A percentile compares a stretch with the other conserved stretches of the same genome.
phyloP scores from a whole-genome alignment of 768 basidiomycete species.

The Lentinula aciculospora region DNA sequence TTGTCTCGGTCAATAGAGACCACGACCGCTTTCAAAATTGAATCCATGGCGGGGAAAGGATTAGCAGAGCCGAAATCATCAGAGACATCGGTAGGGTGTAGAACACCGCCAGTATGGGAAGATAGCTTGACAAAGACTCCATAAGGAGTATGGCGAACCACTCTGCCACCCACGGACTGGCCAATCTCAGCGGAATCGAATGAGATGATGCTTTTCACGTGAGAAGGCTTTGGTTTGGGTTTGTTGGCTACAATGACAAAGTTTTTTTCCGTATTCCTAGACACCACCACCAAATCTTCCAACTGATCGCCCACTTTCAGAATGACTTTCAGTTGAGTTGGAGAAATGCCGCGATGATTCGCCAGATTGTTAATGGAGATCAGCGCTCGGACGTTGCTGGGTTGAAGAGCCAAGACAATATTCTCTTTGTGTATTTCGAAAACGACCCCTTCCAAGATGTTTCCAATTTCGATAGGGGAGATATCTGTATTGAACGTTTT shows the following conservation, averaged over 20 bases:
- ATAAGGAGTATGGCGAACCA: slow-evolving; percentile 63
- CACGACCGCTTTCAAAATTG: slow-evolving; percentile 67
- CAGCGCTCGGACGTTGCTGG: slow-evolving; percentile 67
- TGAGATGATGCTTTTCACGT: slow-evolving; percentile 47
- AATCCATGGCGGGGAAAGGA: slow-evolving; percentile 56
- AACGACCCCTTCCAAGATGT: slow-evolving; percentile 65
- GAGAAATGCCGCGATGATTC: slow-evolving; percentile 62
- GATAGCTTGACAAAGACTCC: slow-evolving; percentile 79
- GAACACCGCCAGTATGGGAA: slow-evolving; percentile 60
- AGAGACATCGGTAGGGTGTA: slow-evolving; percentile 76
- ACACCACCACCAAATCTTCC: slow-evolving; percentile 80
- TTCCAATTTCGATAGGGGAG: slow-evolving; percentile 71
- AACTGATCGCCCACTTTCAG: slow-evolving; percentile 69
- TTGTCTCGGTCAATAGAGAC: slow-evolving; percentile 61
- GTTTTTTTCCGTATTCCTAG: slow-evolving; percentile 79
- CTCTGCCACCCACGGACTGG: slow-evolving; percentile 75
- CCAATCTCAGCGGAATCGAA: slow-evolving; percentile 67
- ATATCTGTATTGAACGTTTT: slow-evolving; percentile 52
- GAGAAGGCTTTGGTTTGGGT: slow-evolving; percentile 49
- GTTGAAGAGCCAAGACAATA: slow-evolving; percentile 64
- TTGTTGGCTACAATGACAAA: slow-evolving; percentile 81
- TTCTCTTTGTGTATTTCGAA: slow-evolving; percentile 84
- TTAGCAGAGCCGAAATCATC: slow-evolving; percentile 69
- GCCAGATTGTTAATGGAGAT: slow-evolving; percentile 87
- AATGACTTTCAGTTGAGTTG: slow-evolving; percentile 56